These are phyloP conservation scores for Macadamia tetraphylla DNA, from an alignment of 164 flowering plant species.

Conservation along the genomic window DNA sequence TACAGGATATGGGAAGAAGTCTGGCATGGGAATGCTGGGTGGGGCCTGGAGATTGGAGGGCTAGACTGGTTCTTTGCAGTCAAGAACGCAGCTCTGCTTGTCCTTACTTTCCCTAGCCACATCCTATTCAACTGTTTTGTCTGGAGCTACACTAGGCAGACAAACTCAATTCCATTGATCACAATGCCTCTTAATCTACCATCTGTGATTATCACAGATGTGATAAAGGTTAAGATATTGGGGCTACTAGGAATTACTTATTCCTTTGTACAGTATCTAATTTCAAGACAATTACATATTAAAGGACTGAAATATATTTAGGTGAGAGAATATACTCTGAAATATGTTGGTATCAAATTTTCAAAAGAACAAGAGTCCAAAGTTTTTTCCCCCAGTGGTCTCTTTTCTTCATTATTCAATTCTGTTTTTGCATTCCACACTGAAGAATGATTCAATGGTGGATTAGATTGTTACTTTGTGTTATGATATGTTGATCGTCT, in stretches of 20 bases:
- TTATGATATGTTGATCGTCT: too few species aligned
- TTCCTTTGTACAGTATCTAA: conserved; percentile 78
- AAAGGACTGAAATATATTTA: conserved; percentile 91
- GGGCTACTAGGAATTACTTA: conserved; percentile 86
- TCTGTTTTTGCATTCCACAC: too few species aligned
- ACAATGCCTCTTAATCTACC: conserved; percentile 88
- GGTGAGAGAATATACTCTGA: conserved; percentile 11
- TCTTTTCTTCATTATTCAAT: too few species aligned
- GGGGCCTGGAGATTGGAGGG: conserved; percentile 91
- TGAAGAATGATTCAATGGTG: too few species aligned
- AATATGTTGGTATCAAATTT: conserved; percentile 15
- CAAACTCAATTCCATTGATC: conserved; percentile 54
- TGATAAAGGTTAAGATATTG: conserved; percentile 70
- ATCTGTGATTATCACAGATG: conserved; percentile 67
- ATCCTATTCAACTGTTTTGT: conserved; percentile 88
- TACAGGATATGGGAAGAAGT: conserved; percentile 88
- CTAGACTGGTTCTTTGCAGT: conserved; percentile 92
- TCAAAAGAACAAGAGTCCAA: background rate
- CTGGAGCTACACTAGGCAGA: conserved; percentile 81
- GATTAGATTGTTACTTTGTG: too few species aligned
- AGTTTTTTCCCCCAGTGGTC: too few species aligned
- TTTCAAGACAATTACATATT: conserved; percentile 85
- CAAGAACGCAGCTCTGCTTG: conserved; percentile 83
- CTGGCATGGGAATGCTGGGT: conserved; percentile 85
- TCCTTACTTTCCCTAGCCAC: conserved; percentile 91